A percentile compares a stretch with the other conserved stretches of the same genome.
Conservation (phyloP, 106 monocot species). For the Dendrobium catenatum region DNA sequence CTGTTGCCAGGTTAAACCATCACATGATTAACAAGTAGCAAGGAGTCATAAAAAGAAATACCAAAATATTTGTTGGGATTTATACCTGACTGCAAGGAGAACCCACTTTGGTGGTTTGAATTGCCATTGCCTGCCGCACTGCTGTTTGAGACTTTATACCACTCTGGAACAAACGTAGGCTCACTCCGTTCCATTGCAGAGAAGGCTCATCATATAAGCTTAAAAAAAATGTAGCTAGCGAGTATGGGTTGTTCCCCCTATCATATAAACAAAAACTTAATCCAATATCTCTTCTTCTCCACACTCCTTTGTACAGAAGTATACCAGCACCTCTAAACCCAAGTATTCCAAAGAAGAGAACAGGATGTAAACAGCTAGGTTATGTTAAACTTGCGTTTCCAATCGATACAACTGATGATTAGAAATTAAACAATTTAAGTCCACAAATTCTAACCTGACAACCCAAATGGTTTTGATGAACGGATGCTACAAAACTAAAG, state of each 20-base stretch:
- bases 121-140: background rate
- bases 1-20: constrained; percentile 11
- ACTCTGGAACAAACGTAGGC: constrained; percentile 27
- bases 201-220: constrained; percentile 12
- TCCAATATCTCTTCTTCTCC: background rate
- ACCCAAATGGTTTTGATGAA: background rate
- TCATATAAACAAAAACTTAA: background rate
- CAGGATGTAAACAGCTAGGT: background rate
- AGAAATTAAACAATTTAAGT: background rate
- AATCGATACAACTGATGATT: background rate
- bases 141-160: constrained; percentile 23
- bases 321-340: background rate
- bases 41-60: background rate
- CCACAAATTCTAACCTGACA: background rate
- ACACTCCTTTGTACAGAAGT: background rate
- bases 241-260: background rate
- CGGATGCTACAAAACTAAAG: background rate
- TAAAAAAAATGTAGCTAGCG: background rate
- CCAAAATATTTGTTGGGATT: background rate
- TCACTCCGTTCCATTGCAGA: constrained; percentile 28
- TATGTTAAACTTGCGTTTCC: background rate
- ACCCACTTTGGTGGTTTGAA: constrained; percentile 4
- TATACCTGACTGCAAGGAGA: constrained; percentile 15
- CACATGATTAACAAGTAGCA: background rate
- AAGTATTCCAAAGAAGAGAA: background rate